Percentiles rank a stretch among this genome's conserved stretches.
phyloP scores from a whole-genome alignment of 805 yeast species.

The Dipodascopsis tothii region DNA sequence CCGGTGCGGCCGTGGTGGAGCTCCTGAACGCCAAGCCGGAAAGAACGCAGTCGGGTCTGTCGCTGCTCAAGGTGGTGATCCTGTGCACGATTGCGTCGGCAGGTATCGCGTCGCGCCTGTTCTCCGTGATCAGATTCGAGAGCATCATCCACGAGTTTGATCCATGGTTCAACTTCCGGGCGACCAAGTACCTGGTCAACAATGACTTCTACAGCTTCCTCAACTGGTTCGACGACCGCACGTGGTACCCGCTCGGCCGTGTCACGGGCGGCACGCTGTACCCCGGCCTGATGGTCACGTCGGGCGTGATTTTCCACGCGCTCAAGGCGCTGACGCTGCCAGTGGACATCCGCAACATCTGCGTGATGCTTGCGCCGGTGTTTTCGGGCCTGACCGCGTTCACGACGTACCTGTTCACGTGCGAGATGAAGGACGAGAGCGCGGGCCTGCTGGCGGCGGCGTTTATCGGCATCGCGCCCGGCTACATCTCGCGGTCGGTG shows the following conservation, averaged over 20 bases:
- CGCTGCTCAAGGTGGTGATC: conserved; percentile 12
- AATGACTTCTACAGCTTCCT: conserved; percentile 83
- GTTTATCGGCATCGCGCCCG: conserved; percentile 96
- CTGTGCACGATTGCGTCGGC: conserved; percentile 46
- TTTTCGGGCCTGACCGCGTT: conserved; percentile 88
- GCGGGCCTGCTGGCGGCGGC: conserved; percentile 90
- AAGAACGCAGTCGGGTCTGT: conserved; percentile 3
- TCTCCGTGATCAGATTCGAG: conserved; percentile 94
- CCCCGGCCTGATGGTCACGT: conserved; percentile 97
- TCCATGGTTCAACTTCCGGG: conserved; percentile 94
- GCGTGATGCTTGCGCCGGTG: conserved; percentile 94
- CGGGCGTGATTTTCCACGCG: conserved; percentile 78
- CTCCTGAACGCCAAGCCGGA: too few species aligned
- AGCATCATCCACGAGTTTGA: conserved; percentile 91
- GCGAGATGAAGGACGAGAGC: conserved; percentile 79
- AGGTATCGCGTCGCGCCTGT: conserved; percentile 82
- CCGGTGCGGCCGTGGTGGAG: too few species aligned
- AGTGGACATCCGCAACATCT: conserved; percentile 86
- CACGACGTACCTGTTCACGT: conserved; percentile 78
- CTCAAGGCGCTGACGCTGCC: conserved; percentile 66
- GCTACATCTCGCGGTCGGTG: conserved; percentile 89
- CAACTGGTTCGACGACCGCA: conserved; percentile 97
- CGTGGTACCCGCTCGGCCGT: conserved; percentile 98
- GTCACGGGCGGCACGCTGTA: conserved; percentile 98
- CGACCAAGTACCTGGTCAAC: conserved; percentile 82